A percentile compares a stretch with the other conserved stretches of the same genome.
Conservation (phyloP, 2,329 filamentous ascomycete species). For the Aspergillus luchuensis region DNA sequence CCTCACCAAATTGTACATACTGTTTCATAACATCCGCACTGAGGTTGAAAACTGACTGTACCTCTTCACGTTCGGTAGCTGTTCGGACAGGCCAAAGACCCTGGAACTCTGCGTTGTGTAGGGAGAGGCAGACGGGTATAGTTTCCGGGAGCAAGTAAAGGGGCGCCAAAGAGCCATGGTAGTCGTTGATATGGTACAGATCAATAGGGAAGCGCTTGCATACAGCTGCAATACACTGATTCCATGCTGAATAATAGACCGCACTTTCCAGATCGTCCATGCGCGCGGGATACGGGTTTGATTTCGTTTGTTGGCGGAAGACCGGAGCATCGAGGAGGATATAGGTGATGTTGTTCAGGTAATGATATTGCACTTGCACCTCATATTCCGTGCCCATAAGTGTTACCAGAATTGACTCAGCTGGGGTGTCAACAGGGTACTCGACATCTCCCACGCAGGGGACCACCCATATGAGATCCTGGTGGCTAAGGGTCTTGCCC, state of each 20-base stretch:
- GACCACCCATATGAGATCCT: slow-evolving; percentile 65
- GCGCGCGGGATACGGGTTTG: slow-evolving; percentile 64
- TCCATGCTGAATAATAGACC: slow-evolving; percentile 69
- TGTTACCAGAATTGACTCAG: slow-evolving; percentile 62
- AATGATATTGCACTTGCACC: slow-evolving; percentile 64
- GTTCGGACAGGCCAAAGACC: slow-evolving; percentile 68
- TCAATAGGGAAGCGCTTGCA: slow-evolving; percentile 64
- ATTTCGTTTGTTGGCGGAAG: slow-evolving; percentile 63
- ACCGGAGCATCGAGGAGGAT: slow-evolving; percentile 67
- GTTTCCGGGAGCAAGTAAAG: slow-evolving; percentile 65
- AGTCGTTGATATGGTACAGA: slow-evolving; percentile 67
- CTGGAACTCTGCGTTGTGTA: slow-evolving; percentile 70
- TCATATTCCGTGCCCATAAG: slow-evolving; percentile 62
- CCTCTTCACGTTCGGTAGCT: slow-evolving; percentile 60
- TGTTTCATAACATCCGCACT: slow-evolving; percentile 56
- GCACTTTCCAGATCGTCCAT: slow-evolving; percentile 69
- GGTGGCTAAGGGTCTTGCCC: slow-evolving; percentile 64
- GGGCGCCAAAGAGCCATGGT: slow-evolving; percentile 63
- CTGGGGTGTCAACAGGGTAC: slow-evolving; percentile 60
- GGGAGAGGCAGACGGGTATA: slow-evolving; percentile 62
- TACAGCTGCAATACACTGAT: slow-evolving; percentile 66
- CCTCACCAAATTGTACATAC: slow-evolving; percentile 67
- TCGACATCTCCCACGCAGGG: slow-evolving; percentile 64
- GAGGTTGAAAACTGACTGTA: slow-evolving; percentile 65
- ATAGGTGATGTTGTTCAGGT: slow-evolving; percentile 65